Base-by-base conservation (phyloP, 2,329 filamentous ascomycete genomes). In the Graphilbum fragrans region DNA sequence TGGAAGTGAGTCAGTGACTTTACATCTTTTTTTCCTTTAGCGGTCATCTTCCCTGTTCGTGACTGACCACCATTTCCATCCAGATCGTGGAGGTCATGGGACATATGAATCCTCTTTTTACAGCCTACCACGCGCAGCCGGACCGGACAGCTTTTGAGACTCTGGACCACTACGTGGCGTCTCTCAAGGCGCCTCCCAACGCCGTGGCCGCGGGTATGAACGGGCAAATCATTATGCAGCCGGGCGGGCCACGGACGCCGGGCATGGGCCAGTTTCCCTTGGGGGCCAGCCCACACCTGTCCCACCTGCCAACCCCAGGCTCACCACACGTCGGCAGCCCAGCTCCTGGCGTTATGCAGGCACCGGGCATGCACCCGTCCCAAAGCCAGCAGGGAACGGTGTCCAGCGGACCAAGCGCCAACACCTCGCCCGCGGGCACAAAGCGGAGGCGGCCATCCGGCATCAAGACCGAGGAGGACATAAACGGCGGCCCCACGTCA, bases 371-470 rank as follows among this genome's bases (percentile, higher is more conserved):
- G 77, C 74, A 77, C 55, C 62, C 77, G 45, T 77, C 82, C 55
- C 73, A 75, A 48, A 81, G 77, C 54, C 77, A 81, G 55, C 78
- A 82, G 54, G 78, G 77, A 32, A 79, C 77, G 25, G 75, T 64
- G 55, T 80, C 77, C 10, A 77, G 73, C 54, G 77, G 75, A 2
- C 75, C 76, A 7, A 81, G 76, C 53, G 76, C 77, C 43, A 82
- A 80, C 58, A 82, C 78, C 5, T 78, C 74, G 25, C 75, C 75
- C 32, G 67, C 71, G 20, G 73, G 70, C 27, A 76, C 75, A 49
- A 78, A 78, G 58, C 63, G 73, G 41, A 60, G 74, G 50, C 64
- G 74, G 23, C 69, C 72, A 1, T 77, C 72, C 0, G 67, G 66
- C 4, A 70, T 77, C 18, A 77, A 77, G 59, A 56, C 59, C 5